These are phyloP conservation scores for Tympanopsis confertula DNA, from an alignment of 2,329 filamentous ascomycete genomes.

Conservation along the genomic window DNA sequence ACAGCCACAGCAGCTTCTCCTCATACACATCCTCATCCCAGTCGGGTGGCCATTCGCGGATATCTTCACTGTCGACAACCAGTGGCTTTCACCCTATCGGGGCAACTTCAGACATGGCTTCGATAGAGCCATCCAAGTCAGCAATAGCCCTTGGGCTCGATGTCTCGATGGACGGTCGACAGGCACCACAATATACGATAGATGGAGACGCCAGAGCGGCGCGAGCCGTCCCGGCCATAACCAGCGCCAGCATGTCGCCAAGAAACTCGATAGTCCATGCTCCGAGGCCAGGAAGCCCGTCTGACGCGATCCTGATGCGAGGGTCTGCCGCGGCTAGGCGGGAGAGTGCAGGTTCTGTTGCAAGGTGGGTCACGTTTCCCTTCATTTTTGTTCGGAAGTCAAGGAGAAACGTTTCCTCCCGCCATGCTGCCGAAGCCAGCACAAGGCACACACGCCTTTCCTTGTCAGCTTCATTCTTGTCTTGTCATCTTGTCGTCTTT, in stretches of 20 bases:
- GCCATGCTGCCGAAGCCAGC: no score
- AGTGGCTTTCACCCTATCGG: conserved; percentile 24
- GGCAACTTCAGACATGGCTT: conserved; percentile 22
- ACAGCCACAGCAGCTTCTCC: conserved; percentile 39
- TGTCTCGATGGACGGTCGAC: conserved; percentile 5
- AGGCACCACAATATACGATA: conserved; percentile 8
- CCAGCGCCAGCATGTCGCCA: conserved; percentile 3
- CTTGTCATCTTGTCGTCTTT: no score
- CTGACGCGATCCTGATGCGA: conserved; percentile 13
- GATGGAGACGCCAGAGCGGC: neutral
- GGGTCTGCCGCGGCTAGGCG: conserved; percentile 1
- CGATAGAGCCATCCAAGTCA: conserved; percentile 21
- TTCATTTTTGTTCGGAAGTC: neutral
- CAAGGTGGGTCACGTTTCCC: neutral
- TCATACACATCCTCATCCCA: conserved; percentile 33
- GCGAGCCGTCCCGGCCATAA: conserved; percentile 7
- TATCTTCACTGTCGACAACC: conserved; percentile 40
- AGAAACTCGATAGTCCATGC: conserved; percentile 6
- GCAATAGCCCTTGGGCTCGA: conserved; percentile 6
- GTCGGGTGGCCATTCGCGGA: conserved; percentile 35
- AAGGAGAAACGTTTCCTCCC: no score
- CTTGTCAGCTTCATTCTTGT: no score
- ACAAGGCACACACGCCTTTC: no score
- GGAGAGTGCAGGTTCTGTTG: neutral
- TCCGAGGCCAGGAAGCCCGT: conserved; percentile 8